phyloP scores from a whole-genome alignment of 345 rosid species.

The Microcos paniculata region DNA sequence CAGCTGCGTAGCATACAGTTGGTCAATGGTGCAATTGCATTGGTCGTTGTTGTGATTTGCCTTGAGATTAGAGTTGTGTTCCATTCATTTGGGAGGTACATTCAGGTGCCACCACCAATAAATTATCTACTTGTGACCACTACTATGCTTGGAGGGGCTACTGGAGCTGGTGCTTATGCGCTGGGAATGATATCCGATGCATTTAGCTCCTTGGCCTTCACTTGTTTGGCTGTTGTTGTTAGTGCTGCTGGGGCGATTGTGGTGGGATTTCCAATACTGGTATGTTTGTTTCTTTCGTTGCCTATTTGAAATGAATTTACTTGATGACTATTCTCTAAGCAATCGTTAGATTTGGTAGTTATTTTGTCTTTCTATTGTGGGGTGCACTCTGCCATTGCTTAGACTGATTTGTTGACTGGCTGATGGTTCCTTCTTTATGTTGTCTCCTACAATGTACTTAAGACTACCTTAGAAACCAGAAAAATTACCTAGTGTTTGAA shows the following conservation, averaged over 20 bases:
- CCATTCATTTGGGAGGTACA: constrained; percentile 90
- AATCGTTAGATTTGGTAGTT: neutral
- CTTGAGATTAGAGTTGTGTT: constrained; percentile 96
- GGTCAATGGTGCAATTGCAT: constrained; percentile 88
- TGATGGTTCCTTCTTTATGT: neutral
- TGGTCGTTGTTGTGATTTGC: constrained; percentile 77
- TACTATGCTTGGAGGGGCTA: constrained; percentile 93
- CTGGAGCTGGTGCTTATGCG: constrained; percentile 81
- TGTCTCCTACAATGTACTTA: neutral
- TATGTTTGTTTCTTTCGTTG: constrained; percentile 34
- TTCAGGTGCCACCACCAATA: constrained; percentile 91
- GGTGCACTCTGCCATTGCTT: neutral
- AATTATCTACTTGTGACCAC: constrained; percentile 84
- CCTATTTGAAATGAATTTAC: neutral
- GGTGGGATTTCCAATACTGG: constrained; percentile 88
- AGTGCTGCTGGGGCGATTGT: constrained; percentile 94
- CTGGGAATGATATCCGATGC: constrained; percentile 91
- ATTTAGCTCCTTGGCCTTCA: constrained; percentile 67
- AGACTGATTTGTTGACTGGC: neutral
- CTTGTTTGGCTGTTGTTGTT: constrained; percentile 77
- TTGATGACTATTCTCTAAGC: neutral
- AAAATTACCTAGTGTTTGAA: neutral
- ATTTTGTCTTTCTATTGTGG: neutral
- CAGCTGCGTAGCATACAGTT: constrained; percentile 78
- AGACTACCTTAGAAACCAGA: neutral